A percentile compares a stretch with the other conserved stretches of the same genome.
phyloP scores from a whole-genome alignment of 75 land plant species.

The Picea sitchensis region DNA sequence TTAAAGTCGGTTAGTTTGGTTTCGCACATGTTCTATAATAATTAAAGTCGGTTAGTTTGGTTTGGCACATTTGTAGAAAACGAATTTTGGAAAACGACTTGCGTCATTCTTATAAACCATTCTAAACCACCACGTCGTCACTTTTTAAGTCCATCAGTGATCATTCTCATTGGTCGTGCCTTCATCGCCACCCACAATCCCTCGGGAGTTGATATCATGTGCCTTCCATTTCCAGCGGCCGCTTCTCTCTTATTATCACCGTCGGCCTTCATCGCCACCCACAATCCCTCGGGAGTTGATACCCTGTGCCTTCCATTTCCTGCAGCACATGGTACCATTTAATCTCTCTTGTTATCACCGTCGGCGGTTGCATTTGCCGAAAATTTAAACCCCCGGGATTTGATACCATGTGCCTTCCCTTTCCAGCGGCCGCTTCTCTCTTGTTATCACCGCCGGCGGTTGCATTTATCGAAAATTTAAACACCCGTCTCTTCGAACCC shows the following conservation, averaged over 20 bases:
- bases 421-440: constrained; percentile 24
- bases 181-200: no score
- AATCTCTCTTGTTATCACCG: constrained; percentile 10
- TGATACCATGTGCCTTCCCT: not conserved
- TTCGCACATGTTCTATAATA: no score
- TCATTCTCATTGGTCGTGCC: no score
- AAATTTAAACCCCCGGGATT: not conserved
- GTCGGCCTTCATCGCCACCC: not conserved
- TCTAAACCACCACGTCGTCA: no score
- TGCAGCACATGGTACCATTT: constrained; percentile 19
- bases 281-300: no score
- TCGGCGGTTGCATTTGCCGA: not conserved
- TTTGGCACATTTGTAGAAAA: no score
- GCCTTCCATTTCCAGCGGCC: constrained; percentile 12
- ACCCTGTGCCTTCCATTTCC: not conserved
- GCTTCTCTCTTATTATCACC: constrained; percentile 18
- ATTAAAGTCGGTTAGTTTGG: no score
- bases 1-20: no score
- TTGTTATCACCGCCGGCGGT: not conserved
- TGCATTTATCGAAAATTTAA: not conserved
- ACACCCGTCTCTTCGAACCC: not conserved
- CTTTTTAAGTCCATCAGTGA: no score
- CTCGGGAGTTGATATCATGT: no score
- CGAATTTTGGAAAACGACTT: no score
- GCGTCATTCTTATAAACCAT: no score